These are phyloP conservation scores for Torulaspora indica DNA, from an alignment of 805 yeast species.

Conservation along the genomic window DNA sequence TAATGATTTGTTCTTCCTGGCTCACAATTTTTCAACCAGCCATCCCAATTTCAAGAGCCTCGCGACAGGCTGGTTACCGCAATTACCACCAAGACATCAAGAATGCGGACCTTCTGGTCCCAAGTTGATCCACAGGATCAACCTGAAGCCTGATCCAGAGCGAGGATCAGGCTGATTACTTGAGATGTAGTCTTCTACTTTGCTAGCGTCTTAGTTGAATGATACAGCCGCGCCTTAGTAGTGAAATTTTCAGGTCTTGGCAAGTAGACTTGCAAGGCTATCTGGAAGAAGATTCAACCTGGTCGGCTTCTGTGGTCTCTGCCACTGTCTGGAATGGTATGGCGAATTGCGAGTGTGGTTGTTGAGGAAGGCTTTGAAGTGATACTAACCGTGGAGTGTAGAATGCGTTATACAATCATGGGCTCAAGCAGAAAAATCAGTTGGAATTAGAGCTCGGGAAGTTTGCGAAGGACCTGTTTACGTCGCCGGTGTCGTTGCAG, in stretches of 20 bases:
- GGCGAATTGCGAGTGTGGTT: neutral
- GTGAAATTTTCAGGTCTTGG: constrained; percentile 4
- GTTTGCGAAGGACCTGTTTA: constrained; percentile 57
- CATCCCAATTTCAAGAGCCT: constrained; percentile 1
- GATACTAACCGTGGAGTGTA: constrained; percentile 14
- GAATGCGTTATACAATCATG: constrained; percentile 90
- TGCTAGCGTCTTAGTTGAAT: too few species aligned
- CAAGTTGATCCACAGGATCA: neutral
- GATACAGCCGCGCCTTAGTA: constrained; percentile 1
- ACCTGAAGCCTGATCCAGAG: too few species aligned
- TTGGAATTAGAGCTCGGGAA: constrained; percentile 62
- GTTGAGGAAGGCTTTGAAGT: neutral
- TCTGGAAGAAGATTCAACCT: neutral
- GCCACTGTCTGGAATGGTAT: constrained; percentile 4
- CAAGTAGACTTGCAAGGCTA: neutral
- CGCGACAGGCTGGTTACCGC: neutral
- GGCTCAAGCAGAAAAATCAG: constrained; percentile 74
- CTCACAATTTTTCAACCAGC: constrained; percentile 4
- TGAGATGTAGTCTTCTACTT: neutral
- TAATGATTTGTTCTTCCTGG: constrained; percentile 4
- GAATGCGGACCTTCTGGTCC: neutral
- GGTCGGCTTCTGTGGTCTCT: neutral
- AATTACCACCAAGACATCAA: neutral
- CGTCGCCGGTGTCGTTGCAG: constrained; percentile 70
- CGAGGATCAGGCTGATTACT: too few species aligned